Base-by-base conservation (phyloP, 2,329 filamentous ascomycete species). In the Ophiostoma perfectum region DNA sequence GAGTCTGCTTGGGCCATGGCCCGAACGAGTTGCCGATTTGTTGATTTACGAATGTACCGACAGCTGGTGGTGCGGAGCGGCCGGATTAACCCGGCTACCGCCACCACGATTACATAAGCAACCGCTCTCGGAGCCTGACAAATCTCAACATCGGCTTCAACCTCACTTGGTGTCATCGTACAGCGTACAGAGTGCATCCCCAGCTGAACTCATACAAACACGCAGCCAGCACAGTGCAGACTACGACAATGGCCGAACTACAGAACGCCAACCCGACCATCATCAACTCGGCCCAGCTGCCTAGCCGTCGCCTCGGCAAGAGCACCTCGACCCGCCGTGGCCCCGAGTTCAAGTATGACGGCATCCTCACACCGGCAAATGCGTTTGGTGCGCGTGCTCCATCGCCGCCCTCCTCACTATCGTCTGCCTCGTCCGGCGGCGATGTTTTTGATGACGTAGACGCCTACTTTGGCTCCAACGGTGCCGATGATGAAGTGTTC, bases 221-320 rank as follows among this genome's bases (percentile, higher is more conserved):
- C 12, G 7, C 8, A 12, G 14, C 9, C 9, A 11, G 9, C 49
- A 47, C 3, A n/a, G 6, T 18, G 11, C 6, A 18, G 9, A 7
- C 4, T 41, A 58, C 41, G 64, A 71, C 55, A 58, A 82, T 81
- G 78, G 75, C 78, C 70, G 78, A 79, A 55, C 77, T 83, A 64
- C 86, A 89, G 73, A 97, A 97, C 79, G 92, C 91, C 72, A 98
- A 99, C 81, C 95, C 95, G 67, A 96, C 92, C 72, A 93, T 99
- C 76, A 82, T 98, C 75, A 96, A 89, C 79, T 86, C 88, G 66
- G 91, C 92, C 60, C 92, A 98, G 79, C 87, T 99, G 66, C 93
- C 95, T 62, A 95, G 92, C 42, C 89, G 93, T 72, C 84, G 86
- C 72, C 82, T 84, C 74, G 81, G 85, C 74, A 81, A 80, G 73